A percentile compares a stretch with the other conserved stretches of the same genome.
These are phyloP conservation scores for Abrus pulchellus DNA, from an alignment of 306 rosid species.

Conservation along the genomic window DNA sequence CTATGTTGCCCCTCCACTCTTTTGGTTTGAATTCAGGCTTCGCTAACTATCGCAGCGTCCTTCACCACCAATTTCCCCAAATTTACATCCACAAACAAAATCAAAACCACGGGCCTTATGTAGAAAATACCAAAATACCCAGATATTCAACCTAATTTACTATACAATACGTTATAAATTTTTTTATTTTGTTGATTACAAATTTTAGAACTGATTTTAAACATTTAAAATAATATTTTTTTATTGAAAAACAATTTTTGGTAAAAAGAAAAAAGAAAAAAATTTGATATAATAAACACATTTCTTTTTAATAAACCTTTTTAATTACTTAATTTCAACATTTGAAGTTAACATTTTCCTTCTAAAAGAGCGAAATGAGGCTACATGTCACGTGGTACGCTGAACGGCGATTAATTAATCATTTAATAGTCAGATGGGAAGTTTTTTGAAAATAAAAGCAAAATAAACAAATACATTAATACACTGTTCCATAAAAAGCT, in stretches of 20 bases:
- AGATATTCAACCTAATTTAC: not conserved
- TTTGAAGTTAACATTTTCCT: no score
- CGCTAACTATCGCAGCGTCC: slow-evolving; percentile 36
- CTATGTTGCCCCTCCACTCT: not conserved
- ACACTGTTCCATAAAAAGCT: slow-evolving; percentile 31
- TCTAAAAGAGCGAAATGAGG: not conserved
- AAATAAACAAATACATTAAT: not conserved
- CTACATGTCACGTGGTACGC: not conserved
- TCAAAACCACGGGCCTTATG: not conserved
- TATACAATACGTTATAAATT: not conserved
- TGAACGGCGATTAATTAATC: not conserved
- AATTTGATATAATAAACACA: no score
- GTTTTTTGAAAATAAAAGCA: no score
- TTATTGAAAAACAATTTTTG: no score
- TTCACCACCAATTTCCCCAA: slow-evolving; percentile 32
- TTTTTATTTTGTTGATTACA: no score
- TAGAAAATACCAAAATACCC: not conserved
- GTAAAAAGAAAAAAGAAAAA: no score
- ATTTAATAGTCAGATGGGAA: not conserved
- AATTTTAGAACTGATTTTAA: no score
- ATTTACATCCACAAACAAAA: slow-evolving; percentile 2
- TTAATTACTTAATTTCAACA: no score
- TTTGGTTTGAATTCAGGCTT: slow-evolving; percentile 22
- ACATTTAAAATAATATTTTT: no score
- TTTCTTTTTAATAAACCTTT: no score